Conservation (phyloP, 371 early-diverging fungal genomes). For the Sporodiniella umbellata region DNA sequence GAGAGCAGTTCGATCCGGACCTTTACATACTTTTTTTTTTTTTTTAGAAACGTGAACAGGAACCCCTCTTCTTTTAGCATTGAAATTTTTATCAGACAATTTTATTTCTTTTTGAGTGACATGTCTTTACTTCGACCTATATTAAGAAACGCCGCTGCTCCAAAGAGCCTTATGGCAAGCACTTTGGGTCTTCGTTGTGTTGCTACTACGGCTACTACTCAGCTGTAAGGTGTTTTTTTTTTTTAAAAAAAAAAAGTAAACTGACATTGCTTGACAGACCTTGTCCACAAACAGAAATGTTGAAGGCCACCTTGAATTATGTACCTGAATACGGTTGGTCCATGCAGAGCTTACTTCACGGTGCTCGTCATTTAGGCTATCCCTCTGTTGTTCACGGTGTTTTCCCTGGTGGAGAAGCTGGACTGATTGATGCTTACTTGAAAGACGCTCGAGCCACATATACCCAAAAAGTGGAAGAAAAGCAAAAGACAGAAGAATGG, state of each 20-base stretch:
- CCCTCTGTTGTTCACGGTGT: slow-evolving; percentile 74
- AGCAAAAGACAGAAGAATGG: slow-evolving; percentile 37
- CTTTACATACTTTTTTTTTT: neutral
- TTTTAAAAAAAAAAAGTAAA: neutral
- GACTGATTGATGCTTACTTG: slow-evolving; percentile 77
- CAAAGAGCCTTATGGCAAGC: too few relatives aligned
- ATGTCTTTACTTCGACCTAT: slow-evolving; percentile 2
- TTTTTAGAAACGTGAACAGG: too few relatives aligned
- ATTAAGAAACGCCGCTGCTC: neutral
- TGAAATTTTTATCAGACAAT: too few relatives aligned
- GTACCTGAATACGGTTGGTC: slow-evolving; percentile 80
- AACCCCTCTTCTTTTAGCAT: neutral
- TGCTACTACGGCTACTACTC: neutral
- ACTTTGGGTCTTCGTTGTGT: too few relatives aligned
- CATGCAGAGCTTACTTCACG: slow-evolving; percentile 59
- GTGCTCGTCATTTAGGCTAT: slow-evolving; percentile 67
- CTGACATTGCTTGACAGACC: too few relatives aligned
- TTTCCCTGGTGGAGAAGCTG: slow-evolving; percentile 65
- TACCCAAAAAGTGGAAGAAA: slow-evolving; percentile 44
- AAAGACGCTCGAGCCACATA: slow-evolving; percentile 59
- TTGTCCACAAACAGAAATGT: slow-evolving; percentile 32
- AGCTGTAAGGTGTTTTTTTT: neutral
- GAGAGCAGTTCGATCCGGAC: neutral
- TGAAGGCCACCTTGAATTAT: slow-evolving; percentile 64
- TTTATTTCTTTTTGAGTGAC: neutral